These are phyloP conservation scores for Dothideomycetes sp. DNA, from an alignment of 2,329 filamentous ascomycete species.

Conservation along the genomic window DNA sequence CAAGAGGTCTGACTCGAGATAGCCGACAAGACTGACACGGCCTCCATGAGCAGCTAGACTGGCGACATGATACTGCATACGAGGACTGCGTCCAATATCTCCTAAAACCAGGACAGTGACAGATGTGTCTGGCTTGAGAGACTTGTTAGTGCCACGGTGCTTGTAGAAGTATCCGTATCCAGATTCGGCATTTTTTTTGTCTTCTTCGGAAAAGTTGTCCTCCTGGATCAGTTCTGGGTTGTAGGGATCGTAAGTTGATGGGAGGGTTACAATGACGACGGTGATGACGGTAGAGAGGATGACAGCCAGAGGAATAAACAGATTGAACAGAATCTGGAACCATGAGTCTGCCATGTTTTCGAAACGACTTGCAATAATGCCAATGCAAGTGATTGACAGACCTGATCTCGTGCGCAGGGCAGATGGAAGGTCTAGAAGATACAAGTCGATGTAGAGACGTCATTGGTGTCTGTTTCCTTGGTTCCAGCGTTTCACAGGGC, in stretches of 20 bases:
- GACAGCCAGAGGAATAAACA: slow-evolving; percentile 30
- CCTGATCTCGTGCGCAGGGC: too few species aligned
- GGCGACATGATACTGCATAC: slow-evolving; percentile 97
- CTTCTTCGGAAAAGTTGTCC: slow-evolving; percentile 22
- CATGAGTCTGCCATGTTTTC: too few species aligned
- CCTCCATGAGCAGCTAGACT: slow-evolving; percentile 79
- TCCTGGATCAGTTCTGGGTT: slow-evolving; percentile 20
- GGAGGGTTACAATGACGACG: slow-evolving; percentile 43
- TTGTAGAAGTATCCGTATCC: slow-evolving; percentile 24
- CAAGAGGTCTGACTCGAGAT: slow-evolving; percentile 74
- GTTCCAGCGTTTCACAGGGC: too few species aligned
- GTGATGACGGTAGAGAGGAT: slow-evolving; percentile 37
- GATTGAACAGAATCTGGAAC: too few species aligned
- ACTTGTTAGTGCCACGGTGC: slow-evolving; percentile 19
- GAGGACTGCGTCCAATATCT: slow-evolving; percentile 88
- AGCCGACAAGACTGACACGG: slow-evolving; percentile 77
- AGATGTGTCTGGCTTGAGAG: slow-evolving; percentile 34
- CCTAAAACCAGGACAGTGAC: slow-evolving; percentile 86
- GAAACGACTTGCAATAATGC: too few species aligned
- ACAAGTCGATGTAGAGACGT: too few species aligned
- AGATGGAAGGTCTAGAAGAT: too few species aligned
- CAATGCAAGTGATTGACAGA: too few species aligned
- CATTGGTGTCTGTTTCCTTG: too few species aligned
- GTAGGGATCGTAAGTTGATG: slow-evolving; percentile 42
- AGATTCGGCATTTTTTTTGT: slow-evolving; percentile 21